Evolutionary conservation across 306 rosid genomes (phyloP).

Genomic region (apple (Malus domestica)): DNA sequence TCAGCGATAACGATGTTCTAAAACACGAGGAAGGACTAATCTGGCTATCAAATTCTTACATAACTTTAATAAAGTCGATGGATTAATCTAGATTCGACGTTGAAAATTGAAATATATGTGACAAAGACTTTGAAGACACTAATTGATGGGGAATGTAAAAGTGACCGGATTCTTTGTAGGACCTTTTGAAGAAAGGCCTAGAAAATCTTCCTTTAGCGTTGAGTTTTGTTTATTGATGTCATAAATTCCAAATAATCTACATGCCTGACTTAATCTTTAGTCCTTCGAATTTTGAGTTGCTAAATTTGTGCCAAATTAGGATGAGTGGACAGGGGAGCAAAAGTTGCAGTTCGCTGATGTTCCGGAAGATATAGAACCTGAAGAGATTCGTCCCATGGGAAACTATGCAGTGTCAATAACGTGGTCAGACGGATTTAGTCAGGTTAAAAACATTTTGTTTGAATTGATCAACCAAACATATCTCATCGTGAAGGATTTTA

Average conservation of each 20-base stretch:
- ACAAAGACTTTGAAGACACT: slow-evolving; percentile 3
- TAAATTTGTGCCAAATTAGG: slow-evolving; percentile 44
- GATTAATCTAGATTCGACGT: slow-evolving; percentile 8
- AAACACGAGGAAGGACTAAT: slow-evolving; percentile 1
- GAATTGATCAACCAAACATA: background rate
- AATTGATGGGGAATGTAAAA: slow-evolving; percentile 10
- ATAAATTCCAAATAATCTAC: background rate
- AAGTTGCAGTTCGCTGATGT: slow-evolving; percentile 73
- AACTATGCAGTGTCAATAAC: slow-evolving; percentile 88
- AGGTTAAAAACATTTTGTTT: slow-evolving; percentile 45
- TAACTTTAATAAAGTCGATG: slow-evolving; percentile 5
- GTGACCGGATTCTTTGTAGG: background rate
- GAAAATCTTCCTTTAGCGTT: background rate
- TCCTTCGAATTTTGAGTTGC: slow-evolving; percentile 17
- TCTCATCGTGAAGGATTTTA: background rate
- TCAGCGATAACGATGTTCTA: background rate
- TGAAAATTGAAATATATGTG: slow-evolving; percentile 15
- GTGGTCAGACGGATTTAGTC: slow-evolving; percentile 92
- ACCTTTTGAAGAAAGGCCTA: slow-evolving; percentile 20
- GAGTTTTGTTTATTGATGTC: slow-evolving; percentile 6
- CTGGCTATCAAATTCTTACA: slow-evolving; percentile 4
- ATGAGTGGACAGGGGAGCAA: slow-evolving; percentile 96
- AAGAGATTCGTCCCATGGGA: slow-evolving; percentile 91
- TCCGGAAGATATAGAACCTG: slow-evolving; percentile 84
- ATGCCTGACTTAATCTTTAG: background rate